These are phyloP conservation scores for Leishmania martiniquensis DNA, from an alignment of 208 protist genomes.

Conservation along the genomic window DNA sequence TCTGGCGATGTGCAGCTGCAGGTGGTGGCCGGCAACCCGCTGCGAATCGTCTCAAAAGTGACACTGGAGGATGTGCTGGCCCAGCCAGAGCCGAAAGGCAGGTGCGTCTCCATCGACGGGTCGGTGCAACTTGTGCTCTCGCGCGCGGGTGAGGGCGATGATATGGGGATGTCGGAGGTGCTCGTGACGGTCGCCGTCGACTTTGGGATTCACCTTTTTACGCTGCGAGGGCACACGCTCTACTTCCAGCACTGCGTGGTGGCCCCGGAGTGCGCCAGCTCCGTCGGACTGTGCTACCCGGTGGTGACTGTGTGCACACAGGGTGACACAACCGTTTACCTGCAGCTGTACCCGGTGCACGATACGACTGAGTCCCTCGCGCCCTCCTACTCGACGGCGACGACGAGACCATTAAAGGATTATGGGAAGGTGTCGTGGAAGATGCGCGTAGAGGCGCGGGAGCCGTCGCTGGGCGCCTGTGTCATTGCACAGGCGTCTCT, in stretches of 20 bases:
- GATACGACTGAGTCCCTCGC: constrained; percentile 30
- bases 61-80: constrained; percentile 16
- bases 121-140: constrained; percentile 27
- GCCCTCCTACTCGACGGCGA: constrained; percentile 17
- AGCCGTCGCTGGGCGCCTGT: constrained; percentile 19
- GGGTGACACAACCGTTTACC: constrained; percentile 29
- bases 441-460: constrained; percentile 31
- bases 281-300: constrained; percentile 27
- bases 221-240: constrained; percentile 25
- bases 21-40: constrained; percentile 32
- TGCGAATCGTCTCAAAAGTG: constrained; percentile 30
- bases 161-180: constrained; percentile 25
- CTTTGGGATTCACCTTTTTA: constrained; percentile 24
- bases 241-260: constrained; percentile 36
- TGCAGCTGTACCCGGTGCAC: constrained; percentile 35
- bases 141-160: constrained; percentile 11
- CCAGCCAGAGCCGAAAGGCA: constrained; percentile 1
- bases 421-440: constrained; percentile 37
- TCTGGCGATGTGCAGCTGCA: constrained; percentile 26
- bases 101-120: constrained; percentile 17
- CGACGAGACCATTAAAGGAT: constrained; percentile 27
- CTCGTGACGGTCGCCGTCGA: constrained; percentile 24
- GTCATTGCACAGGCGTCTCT: constrained; percentile 29
- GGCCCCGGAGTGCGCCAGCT: constrained; percentile 13
- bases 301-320: constrained; percentile 29